Conservation (phyloP, 2,329 filamentous ascomycete genomes). For the Botryotinia globosa region DNA sequence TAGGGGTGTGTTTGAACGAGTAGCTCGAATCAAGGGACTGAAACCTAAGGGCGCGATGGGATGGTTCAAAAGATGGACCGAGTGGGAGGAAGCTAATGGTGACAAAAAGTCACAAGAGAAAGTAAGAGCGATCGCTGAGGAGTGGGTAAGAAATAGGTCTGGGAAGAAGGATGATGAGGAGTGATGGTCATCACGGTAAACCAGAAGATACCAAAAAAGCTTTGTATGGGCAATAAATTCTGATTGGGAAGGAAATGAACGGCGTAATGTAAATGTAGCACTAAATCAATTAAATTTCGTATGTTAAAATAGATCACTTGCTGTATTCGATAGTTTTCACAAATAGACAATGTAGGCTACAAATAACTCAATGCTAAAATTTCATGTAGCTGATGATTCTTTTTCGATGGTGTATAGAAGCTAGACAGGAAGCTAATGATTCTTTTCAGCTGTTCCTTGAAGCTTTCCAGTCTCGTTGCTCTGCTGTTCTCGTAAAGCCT, state of each 20-base stretch:
- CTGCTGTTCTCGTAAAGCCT: slow-evolving; percentile 33
- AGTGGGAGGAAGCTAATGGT: slow-evolving; percentile 77
- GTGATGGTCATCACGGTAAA: slow-evolving; percentile 6
- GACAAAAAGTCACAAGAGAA: slow-evolving; percentile 66
- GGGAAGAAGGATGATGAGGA: slow-evolving; percentile 35
- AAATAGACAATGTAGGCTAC: not conserved
- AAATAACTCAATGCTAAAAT: not conserved
- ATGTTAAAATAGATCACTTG: not conserved
- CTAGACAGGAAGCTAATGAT: not conserved
- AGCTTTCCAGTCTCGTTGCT: slow-evolving; percentile 6
- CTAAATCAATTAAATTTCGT: slow-evolving; percentile 5
- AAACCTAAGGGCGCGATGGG: slow-evolving; percentile 81
- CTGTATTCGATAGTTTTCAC: not conserved
- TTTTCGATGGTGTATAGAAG: not conserved
- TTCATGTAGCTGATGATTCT: not conserved
- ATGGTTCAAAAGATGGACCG: slow-evolving; percentile 89
- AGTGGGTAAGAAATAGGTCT: slow-evolving; percentile 59
- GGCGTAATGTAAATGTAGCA: slow-evolving; percentile 9
- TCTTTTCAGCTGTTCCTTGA: not conserved
- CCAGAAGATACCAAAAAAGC: slow-evolving; percentile 15
- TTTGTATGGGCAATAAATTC: not conserved
- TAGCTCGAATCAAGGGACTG: slow-evolving; percentile 64
- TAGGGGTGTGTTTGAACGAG: slow-evolving; percentile 78
- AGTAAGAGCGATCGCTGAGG: slow-evolving; percentile 67
- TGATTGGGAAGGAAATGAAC: not conserved